A percentile compares a stretch with the other conserved stretches of the same genome.
phyloP scores from a whole-genome alignment of 2,329 filamentous ascomycete species.

The Pseudophaeomoniella oleicola region DNA sequence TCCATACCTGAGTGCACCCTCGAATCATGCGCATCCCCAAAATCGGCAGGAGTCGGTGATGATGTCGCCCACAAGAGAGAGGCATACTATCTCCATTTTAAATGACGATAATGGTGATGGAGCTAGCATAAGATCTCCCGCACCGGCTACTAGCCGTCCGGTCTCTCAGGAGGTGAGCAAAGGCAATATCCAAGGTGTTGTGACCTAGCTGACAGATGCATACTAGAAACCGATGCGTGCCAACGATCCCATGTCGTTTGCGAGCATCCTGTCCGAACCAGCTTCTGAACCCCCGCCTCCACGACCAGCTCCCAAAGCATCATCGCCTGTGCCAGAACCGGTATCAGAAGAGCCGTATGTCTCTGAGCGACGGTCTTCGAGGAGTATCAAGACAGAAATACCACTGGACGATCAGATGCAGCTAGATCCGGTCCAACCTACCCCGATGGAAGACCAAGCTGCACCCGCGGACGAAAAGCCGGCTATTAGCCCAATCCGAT shows the following conservation, averaged over 20 bases:
- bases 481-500: no score
- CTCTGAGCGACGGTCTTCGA: background rate
- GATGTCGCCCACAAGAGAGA: constrained; percentile 26
- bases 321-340: constrained; percentile 4
- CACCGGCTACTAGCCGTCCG: constrained; percentile 20
- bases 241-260: constrained; percentile 87
- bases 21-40: constrained; percentile 27
- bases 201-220: constrained; percentile 9
- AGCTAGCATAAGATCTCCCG: constrained; percentile 19
- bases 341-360: background rate
- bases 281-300: constrained; percentile 43
- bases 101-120: constrained; percentile 16
- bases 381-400: background rate
- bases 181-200: constrained; percentile 1
- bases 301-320: constrained; percentile 9
- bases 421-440: background rate
- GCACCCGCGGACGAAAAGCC: background rate
- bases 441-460: background rate
- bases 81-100: constrained; percentile 18
- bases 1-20: constrained; percentile 20
- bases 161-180: constrained; percentile 22
- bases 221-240: constrained; percentile 55
- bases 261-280: constrained; percentile 76
- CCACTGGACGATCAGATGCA: background rate
- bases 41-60: constrained; percentile 21